Evolutionary conservation across 208 protist species (phyloP).

Genomic region (Trichomonas tenax): DNA sequence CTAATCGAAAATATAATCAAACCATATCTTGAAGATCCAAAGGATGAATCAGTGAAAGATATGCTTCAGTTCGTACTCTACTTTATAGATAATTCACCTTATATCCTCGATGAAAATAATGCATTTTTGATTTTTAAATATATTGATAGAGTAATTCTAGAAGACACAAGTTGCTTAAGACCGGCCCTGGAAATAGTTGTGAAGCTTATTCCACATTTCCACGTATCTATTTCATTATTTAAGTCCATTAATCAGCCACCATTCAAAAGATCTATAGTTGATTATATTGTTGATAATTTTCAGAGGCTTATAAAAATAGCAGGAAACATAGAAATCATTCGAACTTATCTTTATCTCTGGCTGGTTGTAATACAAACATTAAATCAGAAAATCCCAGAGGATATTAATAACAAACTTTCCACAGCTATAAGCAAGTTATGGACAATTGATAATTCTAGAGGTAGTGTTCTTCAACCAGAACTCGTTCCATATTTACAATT

Average conservation of each 20-base stretch:
- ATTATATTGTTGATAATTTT: neutral
- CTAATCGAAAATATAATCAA: neutral
- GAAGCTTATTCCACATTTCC: neutral
- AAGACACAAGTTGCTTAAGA: neutral
- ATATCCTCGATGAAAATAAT: neutral
- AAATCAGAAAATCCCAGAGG: neutral
- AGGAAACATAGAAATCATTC: neutral
- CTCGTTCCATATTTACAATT: neutral
- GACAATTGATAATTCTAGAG: neutral
- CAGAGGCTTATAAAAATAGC: neutral
- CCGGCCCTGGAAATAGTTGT: neutral
- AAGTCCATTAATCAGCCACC: neutral
- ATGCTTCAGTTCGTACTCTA: neutral
- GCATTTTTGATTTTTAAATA: neutral
- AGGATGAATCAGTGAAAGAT: neutral
- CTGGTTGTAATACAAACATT: neutral
- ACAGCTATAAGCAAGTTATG: neutral
- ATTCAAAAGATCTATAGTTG: neutral
- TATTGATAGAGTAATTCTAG: neutral
- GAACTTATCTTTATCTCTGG: neutral
- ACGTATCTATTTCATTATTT: neutral
- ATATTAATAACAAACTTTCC: neutral
- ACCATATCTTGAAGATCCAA: neutral
- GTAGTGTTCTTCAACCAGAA: neutral
- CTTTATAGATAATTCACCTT: neutral